Base-by-base conservation (phyloP, 345 rosid species). In the Alliaria petiolata region DNA sequence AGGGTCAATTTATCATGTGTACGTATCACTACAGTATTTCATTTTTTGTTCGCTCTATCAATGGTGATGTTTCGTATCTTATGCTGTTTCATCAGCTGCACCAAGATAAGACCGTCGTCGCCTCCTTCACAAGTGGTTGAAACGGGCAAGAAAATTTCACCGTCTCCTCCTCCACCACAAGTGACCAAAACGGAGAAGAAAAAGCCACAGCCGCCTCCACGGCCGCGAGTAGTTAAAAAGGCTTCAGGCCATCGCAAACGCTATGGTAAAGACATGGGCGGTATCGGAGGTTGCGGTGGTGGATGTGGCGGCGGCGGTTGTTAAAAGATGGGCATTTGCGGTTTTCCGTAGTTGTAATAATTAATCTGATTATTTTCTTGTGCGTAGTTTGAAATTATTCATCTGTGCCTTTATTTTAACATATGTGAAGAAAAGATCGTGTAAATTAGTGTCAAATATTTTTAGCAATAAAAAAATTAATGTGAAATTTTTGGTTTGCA, bases 281-380 rank as follows among this genome's bases (percentile, higher is more conserved):
- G 69, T 22, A 6, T 7, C 0, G 79, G 64, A 10, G 63, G 63
- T 33, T 58, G 69, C 19, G 73, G 73, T 49, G 68, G 74, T 51
- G 78, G 54, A 2, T 72, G 77, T 64, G 77, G 71, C 2, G 70
- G 71, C 1, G 70, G 71, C 9, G 62, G 62, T 26, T 6, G 68
- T 53, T 71, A 52, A 22, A 11, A 35, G 46, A 42, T n/a, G 50
- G 14, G 4, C 38, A 26, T n/a, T 4, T 42, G 50, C 25, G 7
- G 22, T 60, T n/a, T 40, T 30, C 31, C 7, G 8, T 40, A 42
- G 65, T 8, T 38, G n/a, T 13, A 26, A 14, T 50, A 14, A 55
- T 9, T 15, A 31, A 45, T 45, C 17, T 45, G 55, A 45, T 42
- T 31, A 3, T 70, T 50, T 36, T 19, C 12, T 31, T 71, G 3